Evolutionary conservation across 2,329 filamentous ascomycete species (phyloP), one percentile per base, ranked within the genome.

Genomic region (Neonectria magnoliae): DNA sequence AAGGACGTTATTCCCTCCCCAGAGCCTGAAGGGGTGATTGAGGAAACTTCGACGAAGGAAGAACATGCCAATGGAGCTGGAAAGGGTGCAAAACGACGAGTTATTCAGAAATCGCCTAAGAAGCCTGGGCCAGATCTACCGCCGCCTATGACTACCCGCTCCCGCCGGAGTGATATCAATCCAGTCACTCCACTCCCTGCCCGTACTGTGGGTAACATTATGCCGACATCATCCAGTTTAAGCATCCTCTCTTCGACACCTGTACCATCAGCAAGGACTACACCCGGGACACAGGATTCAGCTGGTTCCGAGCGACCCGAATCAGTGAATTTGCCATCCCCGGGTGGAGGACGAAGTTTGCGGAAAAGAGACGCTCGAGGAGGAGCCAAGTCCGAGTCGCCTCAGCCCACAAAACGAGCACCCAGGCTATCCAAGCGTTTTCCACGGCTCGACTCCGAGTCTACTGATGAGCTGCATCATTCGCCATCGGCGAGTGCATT

Each of bases 381-480:
- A 10, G 64, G 58, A n/a, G 56, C 65, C 2, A 74, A 68, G 14
- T 74, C 75, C 4, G 73, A 68, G 18, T 77, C 77, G 18, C 75
- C 76, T 44, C 76, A 75, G 29, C 65, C 68, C 13, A 47, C 65
- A 14, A 70, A 59, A 14, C 73, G 71, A 42, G 60, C 64, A 3
- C 62, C 52, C 42, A 74, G 66, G 36, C 62, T 68, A 45, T 67
- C 71, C 6, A 71, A 70, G 57, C 72, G 72, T 9, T 70, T 71
- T 13, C 51, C 70, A 6, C 77, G 77, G 16, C 64, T 76, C n/a
- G 79, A 77, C 29, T 82, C 81, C 0, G 75, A 80, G 14, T 86
- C 85, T 13, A 81, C 83, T 0, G 84, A 87, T 68, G 85, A 87
- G 65, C 70, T 86, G 13, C 78, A 81, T 7, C 72, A 73, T 14